A percentile compares a stretch with the other conserved stretches of the same genome.
Conservation (phyloP, 108 stramenopile species). For the Stephanodiscus minutulus region DNA sequence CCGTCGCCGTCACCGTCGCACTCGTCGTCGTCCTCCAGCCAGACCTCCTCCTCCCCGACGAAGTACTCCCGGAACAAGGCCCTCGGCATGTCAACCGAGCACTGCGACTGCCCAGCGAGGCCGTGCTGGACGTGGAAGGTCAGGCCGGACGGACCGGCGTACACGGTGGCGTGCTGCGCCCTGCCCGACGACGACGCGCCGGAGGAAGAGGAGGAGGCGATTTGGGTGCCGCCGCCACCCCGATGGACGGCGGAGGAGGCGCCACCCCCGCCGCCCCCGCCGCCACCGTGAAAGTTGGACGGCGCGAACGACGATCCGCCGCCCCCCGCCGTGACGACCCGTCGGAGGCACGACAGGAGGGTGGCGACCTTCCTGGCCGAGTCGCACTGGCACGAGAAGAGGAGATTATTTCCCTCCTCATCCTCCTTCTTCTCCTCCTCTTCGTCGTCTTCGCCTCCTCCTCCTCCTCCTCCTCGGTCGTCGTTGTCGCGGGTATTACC, state of each 20-base stretch:
- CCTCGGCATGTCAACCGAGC: conserved; percentile 63
- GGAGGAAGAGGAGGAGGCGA: too few species aligned
- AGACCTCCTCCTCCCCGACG: conserved; percentile 57
- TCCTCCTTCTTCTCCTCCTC: background rate
- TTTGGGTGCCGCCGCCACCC: conserved; percentile 11
- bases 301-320: conserved; percentile 6
- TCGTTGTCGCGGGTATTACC: background rate
- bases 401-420: conserved; percentile 37
- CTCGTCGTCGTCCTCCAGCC: conserved; percentile 38
- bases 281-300: background rate
- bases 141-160: conserved; percentile 49
- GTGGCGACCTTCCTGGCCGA: conserved; percentile 56
- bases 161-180: conserved; percentile 64
- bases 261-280: too few species aligned
- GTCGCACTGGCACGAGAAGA: conserved; percentile 61
- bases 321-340: conserved; percentile 31
- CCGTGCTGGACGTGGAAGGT: conserved; percentile 72
- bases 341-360: conserved; percentile 59
- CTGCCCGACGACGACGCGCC: conserved; percentile 28
- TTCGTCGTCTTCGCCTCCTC: background rate
- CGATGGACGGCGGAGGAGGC: background rate
- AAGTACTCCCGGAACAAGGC: conserved; percentile 67
- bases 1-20: conserved; percentile 8
- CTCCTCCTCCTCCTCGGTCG: background rate
- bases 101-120: conserved; percentile 56